Evolutionary conservation across 1,284 basidiomycete species (phyloP), one percentile per base, ranked within the genome.

Genomic region (Cryptococcus amylolentus): DNA sequence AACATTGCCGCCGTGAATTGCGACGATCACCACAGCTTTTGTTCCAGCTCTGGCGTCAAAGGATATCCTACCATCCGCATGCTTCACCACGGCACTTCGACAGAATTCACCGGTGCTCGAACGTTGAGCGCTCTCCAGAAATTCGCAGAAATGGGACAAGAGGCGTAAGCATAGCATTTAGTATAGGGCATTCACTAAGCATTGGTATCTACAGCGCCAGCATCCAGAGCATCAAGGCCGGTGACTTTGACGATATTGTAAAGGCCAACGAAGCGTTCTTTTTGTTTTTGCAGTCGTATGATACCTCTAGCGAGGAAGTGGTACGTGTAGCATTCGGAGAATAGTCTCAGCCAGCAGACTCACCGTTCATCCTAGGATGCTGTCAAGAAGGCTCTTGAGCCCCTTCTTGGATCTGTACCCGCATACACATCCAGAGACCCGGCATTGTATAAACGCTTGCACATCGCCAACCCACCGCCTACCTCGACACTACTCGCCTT

Each of bases 1-100:
- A 87, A 83, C 49, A 79, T 97, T 10, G 90, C 85, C 1, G 86
- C 93, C 57, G 86, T 97, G 26, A 84, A 97, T 70, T 97, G 92
- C 67, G 92, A 94, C 20, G 84, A 81, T 0, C 78, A 91, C 67
- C 79, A 80, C 31, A 71, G 80, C 0, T 70, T 92, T 3, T 96
- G 93, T 73, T 78, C 80, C 40, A 68, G 76, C 7, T 80, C 91
- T 57, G 82, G 81, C 6, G 80, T 97, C 23, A 71, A 81, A 38
- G 89, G 88, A 4, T 97, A 88, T 75, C 92, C 93, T 1, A 89
- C 86, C 51, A 77, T 95, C 38, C 78, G 84, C 58, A 81, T 80
- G 55, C 79, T 77, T 58, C 68, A 78, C 40, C 69, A 77, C 37
- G 80, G 78, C 5, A 72, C 75, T 2, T 83, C 80, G 67, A 84